These are phyloP conservation scores for Pichia manshurica DNA, from an alignment of 805 yeast genomes.

Conservation along the genomic window DNA sequence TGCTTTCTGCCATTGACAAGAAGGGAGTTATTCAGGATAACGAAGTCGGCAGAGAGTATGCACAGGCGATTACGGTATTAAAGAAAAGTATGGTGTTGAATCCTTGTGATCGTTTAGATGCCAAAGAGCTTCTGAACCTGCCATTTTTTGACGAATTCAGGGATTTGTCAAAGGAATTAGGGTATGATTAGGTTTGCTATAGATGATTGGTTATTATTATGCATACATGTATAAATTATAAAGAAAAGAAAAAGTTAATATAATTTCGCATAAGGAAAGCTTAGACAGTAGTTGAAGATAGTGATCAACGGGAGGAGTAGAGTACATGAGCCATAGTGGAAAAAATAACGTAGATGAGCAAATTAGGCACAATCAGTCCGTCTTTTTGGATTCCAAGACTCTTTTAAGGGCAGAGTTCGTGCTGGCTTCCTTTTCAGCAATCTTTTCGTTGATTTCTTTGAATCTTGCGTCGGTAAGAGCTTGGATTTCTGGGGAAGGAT, in stretches of 20 bases:
- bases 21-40: slow-evolving; percentile 35
- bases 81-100: slow-evolving; percentile 54
- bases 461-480: slow-evolving; percentile 38
- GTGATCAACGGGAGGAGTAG: no score
- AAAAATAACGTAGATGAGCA: no score
- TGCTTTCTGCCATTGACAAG: slow-evolving; percentile 44
- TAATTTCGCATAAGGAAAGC: no score
- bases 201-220: no score
- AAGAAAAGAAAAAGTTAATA: neutral
- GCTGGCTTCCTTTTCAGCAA: slow-evolving; percentile 9
- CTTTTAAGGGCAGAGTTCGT: neutral
- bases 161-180: neutral
- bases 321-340: no score
- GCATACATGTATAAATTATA: neutral
- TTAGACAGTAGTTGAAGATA: no score
- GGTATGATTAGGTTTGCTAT: no score
- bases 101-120: slow-evolving; percentile 50
- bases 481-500: slow-evolving; percentile 37
- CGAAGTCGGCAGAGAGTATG: slow-evolving; percentile 33
- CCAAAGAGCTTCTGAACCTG: slow-evolving; percentile 49
- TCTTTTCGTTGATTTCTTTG: slow-evolving; percentile 26
- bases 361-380: slow-evolving; percentile 1
- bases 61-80: slow-evolving; percentile 49
- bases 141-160: slow-evolving; percentile 46
- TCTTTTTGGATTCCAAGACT: neutral